A percentile compares a stretch with the other conserved stretches of the same genome.
These are phyloP conservation scores for Echites panduratus DNA, from an alignment of 257 asterid species.

Conservation along the genomic window DNA sequence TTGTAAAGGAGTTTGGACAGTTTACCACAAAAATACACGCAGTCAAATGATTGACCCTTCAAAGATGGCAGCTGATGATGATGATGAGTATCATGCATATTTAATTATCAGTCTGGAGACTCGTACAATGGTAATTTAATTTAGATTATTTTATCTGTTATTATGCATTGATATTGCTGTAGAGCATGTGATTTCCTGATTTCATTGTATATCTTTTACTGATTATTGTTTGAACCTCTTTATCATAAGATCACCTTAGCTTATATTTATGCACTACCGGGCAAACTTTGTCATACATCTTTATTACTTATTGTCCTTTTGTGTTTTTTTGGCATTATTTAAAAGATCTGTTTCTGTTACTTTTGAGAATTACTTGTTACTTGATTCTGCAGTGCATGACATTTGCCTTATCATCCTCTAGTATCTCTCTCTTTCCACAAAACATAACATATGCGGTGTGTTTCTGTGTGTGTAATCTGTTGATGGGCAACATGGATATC, in stretches of 20 bases:
- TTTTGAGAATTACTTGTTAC: not conserved
- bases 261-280: not conserved
- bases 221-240: not conserved
- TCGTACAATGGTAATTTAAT: conserved; percentile 78
- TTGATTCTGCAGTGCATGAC: not conserved
- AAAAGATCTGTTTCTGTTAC: not conserved
- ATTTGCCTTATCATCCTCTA: not conserved
- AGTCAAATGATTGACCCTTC: conserved; percentile 46
- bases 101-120: conserved; percentile 87
- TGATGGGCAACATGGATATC: not conserved
- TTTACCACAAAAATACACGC: conserved; percentile 86
- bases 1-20: conserved; percentile 98
- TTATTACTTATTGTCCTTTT: not conserved
- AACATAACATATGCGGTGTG: not conserved
- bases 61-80: conserved; percentile 70
- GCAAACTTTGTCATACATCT: not conserved
- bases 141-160: conserved; percentile 4
- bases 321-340: not conserved
- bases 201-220: not conserved
- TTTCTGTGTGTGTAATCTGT: not conserved
- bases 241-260: not conserved
- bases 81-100: conserved; percentile 97
- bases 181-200: conserved; percentile 8
- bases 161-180: not conserved
- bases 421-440: not conserved